Base-by-base conservation (phyloP, 225 moss, liverwort and hornwort genomes). In the Takakia lepidozioides region DNA sequence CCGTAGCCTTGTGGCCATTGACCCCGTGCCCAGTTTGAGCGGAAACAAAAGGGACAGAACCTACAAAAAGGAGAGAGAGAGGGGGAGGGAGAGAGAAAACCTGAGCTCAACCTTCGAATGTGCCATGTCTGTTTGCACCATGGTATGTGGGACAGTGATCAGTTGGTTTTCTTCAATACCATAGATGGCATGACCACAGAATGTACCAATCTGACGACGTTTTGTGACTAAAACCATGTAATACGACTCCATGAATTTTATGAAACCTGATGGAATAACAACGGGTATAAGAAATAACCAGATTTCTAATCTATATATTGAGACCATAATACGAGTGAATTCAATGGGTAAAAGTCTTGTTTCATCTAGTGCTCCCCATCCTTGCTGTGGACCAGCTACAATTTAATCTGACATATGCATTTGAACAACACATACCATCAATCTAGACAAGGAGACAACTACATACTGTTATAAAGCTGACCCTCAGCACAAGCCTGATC, bases 151-250 rank as follows among this genome's bases (percentile, higher is more conserved):
- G 39, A 93, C 69, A 21, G 78, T 44, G 28, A 88, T 75, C 54
- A 93, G 49, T 34, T 76, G 83, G 49, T 69, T 83, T 46, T 93
- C 93, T 55, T 64, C 79, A 53, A 93, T 76, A 18, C 77, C 74
- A 49, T 82, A 93, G 58, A 93, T 88, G 24, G 81, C 72, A 66
- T 93, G 93, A 28, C 93, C 88, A 54, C 85, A 93, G 1, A 93
- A 67, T 63, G 63, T 78, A 11, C 93, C 88, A 48, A 93, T 70
- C 65, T 86, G 88, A 14, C 81, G 83, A 23, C 68, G 86, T 55
- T 88, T 81, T 9, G 93, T 88, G 28, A 88, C 66, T 71, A 93
- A 55, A 55, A 86, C 69, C 83, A 93, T 74, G 67, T 93, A 88
- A 46, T 86, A 86, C 27, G 86, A 86, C 48, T 86, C 86, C 65